Percentiles rank a stretch among this genome's conserved stretches.
phyloP scores from a whole-genome alignment of 1,139 yeast genomes.

The Yamadazyma mexicana region DNA sequence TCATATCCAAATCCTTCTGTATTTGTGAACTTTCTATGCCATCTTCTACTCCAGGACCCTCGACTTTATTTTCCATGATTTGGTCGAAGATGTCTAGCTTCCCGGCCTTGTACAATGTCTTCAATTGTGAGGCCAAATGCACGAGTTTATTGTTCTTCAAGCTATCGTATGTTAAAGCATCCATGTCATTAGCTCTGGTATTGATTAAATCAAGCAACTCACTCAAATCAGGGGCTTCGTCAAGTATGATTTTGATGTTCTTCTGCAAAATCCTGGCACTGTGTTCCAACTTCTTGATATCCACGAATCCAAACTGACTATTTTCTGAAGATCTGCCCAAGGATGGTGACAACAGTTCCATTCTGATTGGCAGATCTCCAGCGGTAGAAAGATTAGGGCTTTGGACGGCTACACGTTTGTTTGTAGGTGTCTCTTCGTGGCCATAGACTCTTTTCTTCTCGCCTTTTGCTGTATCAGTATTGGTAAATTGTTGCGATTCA shows the following conservation, averaged over 20 bases:
- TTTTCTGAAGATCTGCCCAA: background rate
- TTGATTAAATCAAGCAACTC: constrained; percentile 35
- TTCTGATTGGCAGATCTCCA: too few relatives aligned
- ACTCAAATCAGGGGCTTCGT: constrained; percentile 52
- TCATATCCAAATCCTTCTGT: background rate
- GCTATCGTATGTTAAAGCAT: constrained; percentile 44
- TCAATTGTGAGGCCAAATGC: constrained; percentile 59
- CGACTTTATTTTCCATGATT: constrained; percentile 26
- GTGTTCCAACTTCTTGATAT: constrained; percentile 42
- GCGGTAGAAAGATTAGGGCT: too few relatives aligned
- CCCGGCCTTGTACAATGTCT: constrained; percentile 50
- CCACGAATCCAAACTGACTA: constrained; percentile 31
- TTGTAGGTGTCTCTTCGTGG: too few relatives aligned
- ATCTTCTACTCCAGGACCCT: background rate
- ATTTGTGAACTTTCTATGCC: background rate
- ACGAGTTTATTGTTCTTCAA: constrained; percentile 54
- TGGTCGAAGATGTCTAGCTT: constrained; percentile 51
- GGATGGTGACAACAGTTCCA: too few relatives aligned
- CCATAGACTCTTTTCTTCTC: too few relatives aligned
- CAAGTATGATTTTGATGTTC: constrained; percentile 50
- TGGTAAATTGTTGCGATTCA: too few relatives aligned
- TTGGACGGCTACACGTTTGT: too few relatives aligned
- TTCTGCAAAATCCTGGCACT: constrained; percentile 48
- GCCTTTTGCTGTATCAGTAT: too few relatives aligned
- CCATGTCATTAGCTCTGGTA: constrained; percentile 21